These are phyloP conservation scores for Acanthamoeba royreba DNA, from an alignment of 208 protist genomes.

Conservation along the genomic window DNA sequence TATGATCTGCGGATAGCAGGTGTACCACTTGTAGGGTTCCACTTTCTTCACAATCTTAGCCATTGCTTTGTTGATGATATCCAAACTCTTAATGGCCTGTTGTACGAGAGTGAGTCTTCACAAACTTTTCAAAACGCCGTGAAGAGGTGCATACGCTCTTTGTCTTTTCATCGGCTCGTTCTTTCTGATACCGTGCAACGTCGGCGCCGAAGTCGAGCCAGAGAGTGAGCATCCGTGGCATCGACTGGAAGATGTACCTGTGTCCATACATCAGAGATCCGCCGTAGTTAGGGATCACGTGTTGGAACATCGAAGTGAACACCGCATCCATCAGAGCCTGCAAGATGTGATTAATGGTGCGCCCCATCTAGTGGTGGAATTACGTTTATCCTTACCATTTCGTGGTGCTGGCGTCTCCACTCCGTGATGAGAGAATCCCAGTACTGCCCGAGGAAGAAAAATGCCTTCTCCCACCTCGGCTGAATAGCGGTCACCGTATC, in stretches of 20 bases:
- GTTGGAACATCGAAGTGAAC: constrained; percentile 65
- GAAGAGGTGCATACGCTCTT: background rate
- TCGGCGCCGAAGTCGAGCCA: constrained; percentile 86
- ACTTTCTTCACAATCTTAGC: constrained; percentile 1
- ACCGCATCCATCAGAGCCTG: constrained; percentile 51
- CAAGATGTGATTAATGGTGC: background rate
- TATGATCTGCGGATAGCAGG: constrained; percentile 73
- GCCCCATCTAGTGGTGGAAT: background rate
- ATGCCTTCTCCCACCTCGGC: constrained; percentile 83
- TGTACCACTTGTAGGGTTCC: constrained; percentile 69
- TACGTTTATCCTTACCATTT: background rate
- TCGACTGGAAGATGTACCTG: constrained; percentile 86
- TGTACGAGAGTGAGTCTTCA: background rate
- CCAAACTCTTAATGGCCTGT: background rate
- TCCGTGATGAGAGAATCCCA: constrained; percentile 84
- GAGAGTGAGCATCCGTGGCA: constrained; percentile 93
- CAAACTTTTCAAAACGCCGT: background rate
- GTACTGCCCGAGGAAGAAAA: constrained; percentile 91
- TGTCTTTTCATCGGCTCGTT: background rate
- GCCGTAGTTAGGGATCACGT: constrained; percentile 86
- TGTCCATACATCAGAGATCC: constrained; percentile 82
- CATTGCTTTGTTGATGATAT: constrained; percentile 13
- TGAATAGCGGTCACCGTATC: constrained; percentile 77
- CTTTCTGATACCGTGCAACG: background rate
- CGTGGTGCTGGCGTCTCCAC: background rate